Percentiles rank a stretch among this genome's conserved stretches.
Conservation (phyloP, 768 basidiomycete species). For the Russula vinacea region DNA sequence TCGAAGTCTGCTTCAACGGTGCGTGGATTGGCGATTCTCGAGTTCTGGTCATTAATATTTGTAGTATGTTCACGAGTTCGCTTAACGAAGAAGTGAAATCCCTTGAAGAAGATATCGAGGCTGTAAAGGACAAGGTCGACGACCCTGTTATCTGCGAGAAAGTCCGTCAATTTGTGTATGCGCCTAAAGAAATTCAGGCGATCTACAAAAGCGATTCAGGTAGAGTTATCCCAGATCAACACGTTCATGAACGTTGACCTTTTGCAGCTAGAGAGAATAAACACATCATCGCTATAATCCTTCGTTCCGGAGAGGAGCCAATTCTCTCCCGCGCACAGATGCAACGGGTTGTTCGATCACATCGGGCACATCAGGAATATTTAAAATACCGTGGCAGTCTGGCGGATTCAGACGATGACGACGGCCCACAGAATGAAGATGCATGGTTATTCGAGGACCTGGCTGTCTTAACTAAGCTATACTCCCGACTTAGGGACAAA, state of each 20-base stretch:
- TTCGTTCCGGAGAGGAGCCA: slow-evolving; percentile 77
- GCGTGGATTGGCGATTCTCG: slow-evolving; percentile 17
- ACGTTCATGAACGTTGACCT: slow-evolving; percentile 8
- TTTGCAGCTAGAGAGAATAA: slow-evolving; percentile 59
- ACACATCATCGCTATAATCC: slow-evolving; percentile 73
- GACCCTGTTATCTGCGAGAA: slow-evolving; percentile 88
- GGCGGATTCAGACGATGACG: slow-evolving; percentile 86
- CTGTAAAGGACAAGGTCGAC: slow-evolving; percentile 84
- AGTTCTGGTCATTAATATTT: slow-evolving; percentile 1
- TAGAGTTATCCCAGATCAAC: slow-evolving; percentile 38
- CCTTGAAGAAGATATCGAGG: slow-evolving; percentile 82
- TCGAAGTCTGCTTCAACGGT: slow-evolving; percentile 87
- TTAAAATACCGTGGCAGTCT: slow-evolving; percentile 53
- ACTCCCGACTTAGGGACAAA: slow-evolving; percentile 77
- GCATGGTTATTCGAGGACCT: slow-evolving; percentile 97
- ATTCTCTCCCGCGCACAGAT: slow-evolving; percentile 72
- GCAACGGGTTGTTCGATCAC: slow-evolving; percentile 73
- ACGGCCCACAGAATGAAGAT: slow-evolving; percentile 90
- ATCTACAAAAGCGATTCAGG: slow-evolving; percentile 78
- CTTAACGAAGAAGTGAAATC: slow-evolving; percentile 84
- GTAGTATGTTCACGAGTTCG: slow-evolving; percentile 92
- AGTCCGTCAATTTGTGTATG: slow-evolving; percentile 80
- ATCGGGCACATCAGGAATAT: slow-evolving; percentile 78
- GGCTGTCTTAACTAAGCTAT: slow-evolving; percentile 71
- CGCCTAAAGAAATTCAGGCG: slow-evolving; percentile 83